A percentile compares a stretch with the other conserved stretches of the same genome.
Evolutionary conservation across 2,329 filamentous ascomycete species (phyloP).

Genomic region (Penicillium sp.): DNA sequence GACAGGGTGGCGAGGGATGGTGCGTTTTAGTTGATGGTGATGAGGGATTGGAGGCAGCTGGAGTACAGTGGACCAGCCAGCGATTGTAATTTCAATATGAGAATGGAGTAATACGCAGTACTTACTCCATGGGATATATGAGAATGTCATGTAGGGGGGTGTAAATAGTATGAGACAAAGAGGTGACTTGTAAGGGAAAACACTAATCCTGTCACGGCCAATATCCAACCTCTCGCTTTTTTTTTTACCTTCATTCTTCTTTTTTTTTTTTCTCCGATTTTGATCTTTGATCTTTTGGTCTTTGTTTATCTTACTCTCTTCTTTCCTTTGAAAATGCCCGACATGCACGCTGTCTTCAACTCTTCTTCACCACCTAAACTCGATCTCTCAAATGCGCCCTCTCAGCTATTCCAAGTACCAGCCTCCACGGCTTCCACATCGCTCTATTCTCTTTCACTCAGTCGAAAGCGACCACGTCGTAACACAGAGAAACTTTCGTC

Average conservation of each 20-base stretch:
- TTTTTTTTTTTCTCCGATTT: conserved; percentile 3
- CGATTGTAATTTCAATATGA: conserved; percentile 29
- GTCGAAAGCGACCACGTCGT: conserved; percentile 34
- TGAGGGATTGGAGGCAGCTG: conserved; percentile 54
- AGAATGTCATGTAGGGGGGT: conserved; percentile 1
- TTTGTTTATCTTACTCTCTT: neutral
- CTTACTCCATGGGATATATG: neutral
- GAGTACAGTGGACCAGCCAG: conserved; percentile 48
- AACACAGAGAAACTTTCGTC: conserved; percentile 25
- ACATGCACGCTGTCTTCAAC: conserved; percentile 36
- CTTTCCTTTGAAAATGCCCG: conserved; percentile 18
- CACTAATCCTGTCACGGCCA: neutral
- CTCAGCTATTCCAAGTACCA: conserved; percentile 38
- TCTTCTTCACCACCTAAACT: conserved; percentile 37
- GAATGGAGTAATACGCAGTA: no score
- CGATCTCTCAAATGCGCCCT: conserved; percentile 38
- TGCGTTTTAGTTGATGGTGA: conserved; percentile 86
- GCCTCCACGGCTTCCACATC: conserved; percentile 39
- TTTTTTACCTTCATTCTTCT: neutral
- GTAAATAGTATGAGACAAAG: conserved; percentile 2
- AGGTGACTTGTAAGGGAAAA: neutral
- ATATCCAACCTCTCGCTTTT: conserved; percentile 9
- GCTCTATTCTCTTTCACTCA: conserved; percentile 35
- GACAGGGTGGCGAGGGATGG: conserved; percentile 71
- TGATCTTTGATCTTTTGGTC: neutral